Base-by-base conservation (phyloP, 1,139 yeast genomes). In the Candida tropicalis region DNA sequence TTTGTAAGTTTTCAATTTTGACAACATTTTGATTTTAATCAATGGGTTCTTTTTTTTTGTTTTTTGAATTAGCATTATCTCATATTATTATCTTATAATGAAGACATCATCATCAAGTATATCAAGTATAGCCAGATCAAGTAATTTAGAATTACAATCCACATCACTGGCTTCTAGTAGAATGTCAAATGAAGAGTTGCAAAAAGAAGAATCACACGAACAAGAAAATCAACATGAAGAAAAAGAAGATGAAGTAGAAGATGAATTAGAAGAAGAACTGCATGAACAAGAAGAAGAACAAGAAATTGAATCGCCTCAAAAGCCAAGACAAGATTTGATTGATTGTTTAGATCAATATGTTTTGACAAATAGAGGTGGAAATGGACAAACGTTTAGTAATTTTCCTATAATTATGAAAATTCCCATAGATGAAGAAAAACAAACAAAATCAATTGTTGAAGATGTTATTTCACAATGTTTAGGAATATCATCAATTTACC, bases 371-470 rank as follows among this genome's bases (percentile, higher is more conserved):
- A 12, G 35, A 20, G 37, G 43, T 5, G 18, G 42, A 1, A 44
- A 42, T 34, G 43, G 41, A 5, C 27, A 33, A 16, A 39, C 39
- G 10, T 44, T 40, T 33, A 43, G 44, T 15, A 44, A 41, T 37
- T 51, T 51, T 20, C 54, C 55, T 2, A 47, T 48, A 4, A 35
- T 45, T 18, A 32, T 50, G 25, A 43, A 42, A 20, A 39, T 50
- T 4, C 36, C 37, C 9, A 16, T 39, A 37, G 20, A 22, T 7
- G 32, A 23, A 3, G 23, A 33, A 3, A 8, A 31, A 17, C 35
- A 38, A 22, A 31, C 35, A 3, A 25, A 26, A 32, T 12, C 24
- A 2, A 18, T 29, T 11, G 35, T 44, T 28, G 40, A 42, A 26
- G 28, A 28, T 4, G 17, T 45, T 9, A 27, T 42, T 28, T 38